These are phyloP conservation scores for Suillus clintonianus DNA, from an alignment of 768 basidiomycete species.

Conservation along the genomic window DNA sequence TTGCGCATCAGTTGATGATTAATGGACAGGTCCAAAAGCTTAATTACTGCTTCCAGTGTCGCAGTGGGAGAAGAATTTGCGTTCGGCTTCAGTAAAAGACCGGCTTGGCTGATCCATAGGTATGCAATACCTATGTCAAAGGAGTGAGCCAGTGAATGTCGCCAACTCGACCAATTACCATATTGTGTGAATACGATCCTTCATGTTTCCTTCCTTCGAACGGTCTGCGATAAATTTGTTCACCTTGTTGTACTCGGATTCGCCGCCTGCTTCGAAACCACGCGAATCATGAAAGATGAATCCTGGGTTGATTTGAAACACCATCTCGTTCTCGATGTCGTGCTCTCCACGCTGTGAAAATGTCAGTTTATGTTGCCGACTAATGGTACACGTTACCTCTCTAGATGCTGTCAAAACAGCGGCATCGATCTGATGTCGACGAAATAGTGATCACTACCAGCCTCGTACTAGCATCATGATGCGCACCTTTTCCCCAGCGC, in stretches of 20 bases:
- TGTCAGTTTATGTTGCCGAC: background rate
- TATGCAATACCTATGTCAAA: constrained; percentile 40
- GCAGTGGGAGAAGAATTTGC: constrained; percentile 15
- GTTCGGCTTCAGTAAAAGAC: constrained; percentile 29
- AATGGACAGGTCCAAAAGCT: background rate
- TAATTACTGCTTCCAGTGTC: constrained; percentile 12
- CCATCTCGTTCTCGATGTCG: constrained; percentile 32
- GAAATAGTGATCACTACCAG: background rate
- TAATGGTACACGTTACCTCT: background rate
- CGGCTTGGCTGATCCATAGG: constrained; percentile 25
- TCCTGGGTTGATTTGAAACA: constrained; percentile 30
- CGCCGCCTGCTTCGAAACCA: constrained; percentile 40
- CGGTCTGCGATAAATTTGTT: constrained; percentile 32
- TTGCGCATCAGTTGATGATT: background rate
- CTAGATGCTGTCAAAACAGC: background rate
- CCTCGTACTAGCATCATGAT: too few species aligned
- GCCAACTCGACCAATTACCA: constrained; percentile 26
- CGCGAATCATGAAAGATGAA: constrained; percentile 33
- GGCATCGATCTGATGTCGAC: constrained; percentile 3
- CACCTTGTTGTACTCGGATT: constrained; percentile 29
- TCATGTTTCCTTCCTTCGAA: constrained; percentile 14
- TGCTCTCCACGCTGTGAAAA: constrained; percentile 27
- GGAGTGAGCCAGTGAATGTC: background rate
- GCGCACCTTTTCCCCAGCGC: background rate
- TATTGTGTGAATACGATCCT: constrained; percentile 39